phyloP scores from a whole-genome alignment of 768 basidiomycete genomes.

The Punctularia strigosozonata region DNA sequence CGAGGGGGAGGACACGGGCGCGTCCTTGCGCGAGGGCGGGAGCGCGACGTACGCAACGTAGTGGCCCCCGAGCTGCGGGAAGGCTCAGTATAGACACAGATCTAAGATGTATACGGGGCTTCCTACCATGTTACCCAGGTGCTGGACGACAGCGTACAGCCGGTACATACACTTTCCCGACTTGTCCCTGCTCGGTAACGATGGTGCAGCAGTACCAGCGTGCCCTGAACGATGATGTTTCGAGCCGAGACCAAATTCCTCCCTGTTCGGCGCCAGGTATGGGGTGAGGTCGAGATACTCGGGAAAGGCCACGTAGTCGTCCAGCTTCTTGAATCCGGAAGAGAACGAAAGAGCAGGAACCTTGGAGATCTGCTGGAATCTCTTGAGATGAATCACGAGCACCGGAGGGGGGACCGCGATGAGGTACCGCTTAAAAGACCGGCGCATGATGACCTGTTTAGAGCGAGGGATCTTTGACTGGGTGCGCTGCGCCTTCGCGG shows the following conservation, averaged over 20 bases:
- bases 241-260: constrained; percentile 48
- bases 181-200: constrained; percentile 15
- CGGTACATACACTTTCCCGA: constrained; percentile 44
- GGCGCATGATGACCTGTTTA: constrained; percentile 61
- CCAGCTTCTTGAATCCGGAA: constrained; percentile 76
- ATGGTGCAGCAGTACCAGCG: constrained; percentile 11
- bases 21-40: no score
- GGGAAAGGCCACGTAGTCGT: constrained; percentile 87
- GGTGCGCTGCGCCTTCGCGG: no score
- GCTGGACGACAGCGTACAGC: constrained; percentile 74
- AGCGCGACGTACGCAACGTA: constrained; percentile 81
- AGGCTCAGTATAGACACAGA: neutral
- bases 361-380: constrained; percentile 81
- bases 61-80: constrained; percentile 67
- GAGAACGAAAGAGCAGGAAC: constrained; percentile 50
- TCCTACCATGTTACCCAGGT: constrained; percentile 79
- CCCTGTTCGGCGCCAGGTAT: constrained; percentile 73
- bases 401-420: constrained; percentile 79
- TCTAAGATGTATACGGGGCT: neutral
- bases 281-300: constrained; percentile 76
- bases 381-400: constrained; percentile 86
- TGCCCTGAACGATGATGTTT: no score
- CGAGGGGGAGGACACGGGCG: no score
- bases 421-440: constrained; percentile 92
- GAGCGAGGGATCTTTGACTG: constrained; percentile 24